Evolutionary conservation across 257 asterid species (phyloP).

Genomic region (Leptodermis oblonga): DNA sequence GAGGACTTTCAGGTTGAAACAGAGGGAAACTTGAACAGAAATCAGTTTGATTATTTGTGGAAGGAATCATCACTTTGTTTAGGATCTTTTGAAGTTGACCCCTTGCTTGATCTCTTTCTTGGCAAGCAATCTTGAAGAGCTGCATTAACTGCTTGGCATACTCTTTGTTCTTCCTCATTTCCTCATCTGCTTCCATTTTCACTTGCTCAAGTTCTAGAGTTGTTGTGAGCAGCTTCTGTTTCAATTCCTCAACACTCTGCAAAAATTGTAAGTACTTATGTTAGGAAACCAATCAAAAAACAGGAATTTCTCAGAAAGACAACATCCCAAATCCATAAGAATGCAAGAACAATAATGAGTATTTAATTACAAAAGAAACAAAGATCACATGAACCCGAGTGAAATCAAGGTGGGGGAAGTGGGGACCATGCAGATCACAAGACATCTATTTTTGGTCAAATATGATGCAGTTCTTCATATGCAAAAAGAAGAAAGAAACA

Average conservation of each 20-base stretch:
- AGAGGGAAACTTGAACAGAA: conserved; percentile 12
- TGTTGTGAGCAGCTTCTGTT: conserved; percentile 24
- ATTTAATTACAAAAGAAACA: background rate
- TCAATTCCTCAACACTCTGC: conserved; percentile 38
- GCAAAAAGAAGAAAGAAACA: background rate
- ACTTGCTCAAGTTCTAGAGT: conserved; percentile 33
- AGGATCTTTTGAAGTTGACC: conserved; percentile 38
- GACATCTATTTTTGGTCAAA: conserved; percentile 13
- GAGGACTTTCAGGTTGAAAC: conserved; percentile 25
- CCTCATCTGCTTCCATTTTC: conserved; percentile 29
- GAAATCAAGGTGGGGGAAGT: background rate
- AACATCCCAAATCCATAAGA: background rate
- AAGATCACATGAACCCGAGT: background rate
- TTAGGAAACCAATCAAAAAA: background rate
- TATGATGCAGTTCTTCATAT: background rate
- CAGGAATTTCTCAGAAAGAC: background rate
- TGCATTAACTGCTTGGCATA: conserved; percentile 25
- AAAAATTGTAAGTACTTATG: background rate
- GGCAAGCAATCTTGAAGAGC: conserved; percentile 21
- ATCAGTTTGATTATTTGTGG: conserved; percentile 15
- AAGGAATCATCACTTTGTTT: conserved; percentile 23
- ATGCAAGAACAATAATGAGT: background rate
- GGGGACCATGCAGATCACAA: background rate
- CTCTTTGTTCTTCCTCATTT: conserved; percentile 30
- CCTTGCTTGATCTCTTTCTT: conserved; percentile 42